A percentile compares a stretch with the other conserved stretches of the same genome.
These are phyloP conservation scores for Phytophthora hybrid DNA, from an alignment of 352 stramenopile species.

Conservation along the genomic window DNA sequence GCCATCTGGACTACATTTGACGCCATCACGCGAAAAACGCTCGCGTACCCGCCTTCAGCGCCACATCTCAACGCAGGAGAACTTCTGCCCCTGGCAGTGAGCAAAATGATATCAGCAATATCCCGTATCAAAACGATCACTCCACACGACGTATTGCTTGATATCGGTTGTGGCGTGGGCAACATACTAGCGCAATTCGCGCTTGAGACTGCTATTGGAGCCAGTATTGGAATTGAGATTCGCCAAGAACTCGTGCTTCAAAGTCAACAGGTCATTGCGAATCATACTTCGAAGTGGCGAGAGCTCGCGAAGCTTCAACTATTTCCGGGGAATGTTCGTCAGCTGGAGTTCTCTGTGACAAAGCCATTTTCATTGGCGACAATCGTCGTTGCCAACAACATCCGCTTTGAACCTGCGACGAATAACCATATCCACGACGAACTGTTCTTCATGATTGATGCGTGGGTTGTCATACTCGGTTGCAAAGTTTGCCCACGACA, in stretches of 20 bases:
- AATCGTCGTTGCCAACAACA: background rate
- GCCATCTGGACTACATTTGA: no score
- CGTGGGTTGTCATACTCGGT: background rate
- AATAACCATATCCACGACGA: background rate
- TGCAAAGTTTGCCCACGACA: background rate
- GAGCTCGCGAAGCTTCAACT: background rate
- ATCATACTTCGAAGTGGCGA: background rate
- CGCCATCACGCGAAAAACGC: no score
- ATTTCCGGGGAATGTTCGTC: background rate
- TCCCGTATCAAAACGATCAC: no score
- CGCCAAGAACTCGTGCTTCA: background rate
- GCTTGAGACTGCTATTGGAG: background rate
- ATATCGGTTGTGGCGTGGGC: constrained; percentile 9
- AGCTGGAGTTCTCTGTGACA: background rate
- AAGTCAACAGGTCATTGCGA: background rate
- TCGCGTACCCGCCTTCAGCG: no score
- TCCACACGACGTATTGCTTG: constrained; percentile 2
- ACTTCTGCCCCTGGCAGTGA: no score
- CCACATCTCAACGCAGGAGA: no score
- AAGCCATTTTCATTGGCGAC: background rate
- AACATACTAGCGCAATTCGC: constrained; percentile 5
- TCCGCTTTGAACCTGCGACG: background rate
- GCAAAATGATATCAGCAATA: no score
- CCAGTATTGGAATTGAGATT: constrained; percentile 6
- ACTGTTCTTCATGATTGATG: background rate